These are phyloP conservation scores for Fonsecaea nubica DNA, from an alignment of 2,329 filamentous ascomycete genomes.

Conservation along the genomic window DNA sequence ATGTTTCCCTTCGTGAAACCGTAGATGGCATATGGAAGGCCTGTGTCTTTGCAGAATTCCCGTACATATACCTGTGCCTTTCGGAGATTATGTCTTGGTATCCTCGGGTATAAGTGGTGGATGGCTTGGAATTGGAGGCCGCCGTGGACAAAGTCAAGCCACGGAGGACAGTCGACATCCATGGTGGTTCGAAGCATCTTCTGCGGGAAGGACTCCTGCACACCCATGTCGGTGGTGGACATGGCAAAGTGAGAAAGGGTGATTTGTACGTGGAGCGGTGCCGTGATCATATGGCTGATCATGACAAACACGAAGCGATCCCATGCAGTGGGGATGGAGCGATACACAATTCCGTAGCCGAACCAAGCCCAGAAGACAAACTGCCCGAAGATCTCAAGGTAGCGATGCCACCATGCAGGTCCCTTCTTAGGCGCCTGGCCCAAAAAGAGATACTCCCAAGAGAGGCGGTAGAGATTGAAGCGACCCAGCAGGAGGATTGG, in stretches of 20 bases:
- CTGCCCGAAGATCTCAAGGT: constrained; percentile 77
- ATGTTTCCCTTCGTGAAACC: constrained; percentile 85
- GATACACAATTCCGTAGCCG: constrained; percentile 80
- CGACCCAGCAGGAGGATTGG: constrained; percentile 78
- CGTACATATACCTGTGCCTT: constrained; percentile 75
- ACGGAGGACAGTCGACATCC: constrained; percentile 86
- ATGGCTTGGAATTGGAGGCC: constrained; percentile 89
- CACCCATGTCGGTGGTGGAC: constrained; percentile 85
- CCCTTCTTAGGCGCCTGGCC: constrained; percentile 76
- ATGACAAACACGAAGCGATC: constrained; percentile 76
- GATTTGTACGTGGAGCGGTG: constrained; percentile 86
- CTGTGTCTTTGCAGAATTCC: constrained; percentile 81
- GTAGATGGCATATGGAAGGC: constrained; percentile 83
- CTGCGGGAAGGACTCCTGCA: constrained; percentile 84
- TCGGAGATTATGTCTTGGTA: constrained; percentile 84
- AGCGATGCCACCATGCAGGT: constrained; percentile 81
- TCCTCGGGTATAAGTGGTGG: constrained; percentile 82
- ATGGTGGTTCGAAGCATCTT: constrained; percentile 92
- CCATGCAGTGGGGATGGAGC: constrained; percentile 70
- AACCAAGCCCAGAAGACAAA: constrained; percentile 86
- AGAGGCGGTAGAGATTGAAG: constrained; percentile 85
- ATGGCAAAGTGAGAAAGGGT: constrained; percentile 92
- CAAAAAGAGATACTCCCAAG: constrained; percentile 76
- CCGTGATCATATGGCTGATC: constrained; percentile 79
- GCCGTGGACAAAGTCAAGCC: constrained; percentile 89